phyloP scores from a whole-genome alignment of 1,284 basidiomycete genomes.

The Ganoderma meredithae region DNA sequence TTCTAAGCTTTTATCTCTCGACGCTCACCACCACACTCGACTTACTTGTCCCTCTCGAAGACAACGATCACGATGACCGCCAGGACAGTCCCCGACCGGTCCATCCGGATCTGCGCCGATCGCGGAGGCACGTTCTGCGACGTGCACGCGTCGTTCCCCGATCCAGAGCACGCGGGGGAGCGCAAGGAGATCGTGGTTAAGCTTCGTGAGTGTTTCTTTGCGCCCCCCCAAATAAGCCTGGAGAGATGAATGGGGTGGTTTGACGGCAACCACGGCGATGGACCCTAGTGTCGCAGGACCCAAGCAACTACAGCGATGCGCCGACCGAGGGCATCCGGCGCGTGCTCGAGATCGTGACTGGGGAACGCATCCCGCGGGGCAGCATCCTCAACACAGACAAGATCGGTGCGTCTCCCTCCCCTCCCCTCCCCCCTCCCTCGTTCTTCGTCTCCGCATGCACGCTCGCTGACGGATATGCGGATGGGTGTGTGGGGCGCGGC shows the following conservation, averaged over 20 bases:
- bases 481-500: neutral
- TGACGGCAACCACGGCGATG: neutral
- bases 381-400: conserved; percentile 78
- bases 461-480: neutral
- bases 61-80: conserved; percentile 17
- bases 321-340: conserved; percentile 94
- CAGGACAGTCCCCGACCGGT: conserved; percentile 60
- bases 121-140: conserved; percentile 85
- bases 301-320: conserved; percentile 89
- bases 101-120: conserved; percentile 63
- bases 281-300: conserved; percentile 81
- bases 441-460: neutral
- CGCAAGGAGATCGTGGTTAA: conserved; percentile 84
- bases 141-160: conserved; percentile 82
- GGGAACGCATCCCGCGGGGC: conserved; percentile 70
- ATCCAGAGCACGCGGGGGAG: conserved; percentile 63
- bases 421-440: neutral
- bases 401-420: conserved; percentile 63
- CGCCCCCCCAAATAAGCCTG: no score
- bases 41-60: neutral
- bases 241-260: neutral
- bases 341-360: conserved; percentile 84
- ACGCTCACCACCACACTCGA: neutral
- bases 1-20: conserved; percentile 6
- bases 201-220: conserved; percentile 60